These are phyloP conservation scores for Trametes cingulata DNA, from an alignment of 768 basidiomycete species.

Conservation along the genomic window DNA sequence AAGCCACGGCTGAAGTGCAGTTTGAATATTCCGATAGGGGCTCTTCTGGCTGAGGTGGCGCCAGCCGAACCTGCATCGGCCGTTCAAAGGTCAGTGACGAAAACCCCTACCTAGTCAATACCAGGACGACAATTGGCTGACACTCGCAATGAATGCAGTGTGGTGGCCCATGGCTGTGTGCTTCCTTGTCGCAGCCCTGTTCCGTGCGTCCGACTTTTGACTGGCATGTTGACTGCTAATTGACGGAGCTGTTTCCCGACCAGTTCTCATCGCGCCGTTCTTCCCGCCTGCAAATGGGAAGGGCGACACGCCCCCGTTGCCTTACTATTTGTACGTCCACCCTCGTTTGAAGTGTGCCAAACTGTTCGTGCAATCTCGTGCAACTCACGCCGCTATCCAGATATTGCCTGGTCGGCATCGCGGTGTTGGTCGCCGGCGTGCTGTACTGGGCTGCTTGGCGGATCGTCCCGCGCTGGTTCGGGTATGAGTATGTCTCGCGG, in stretches of 20 bases:
- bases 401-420: slow-evolving; percentile 57
- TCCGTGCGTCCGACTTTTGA: slow-evolving; percentile 42
- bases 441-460: slow-evolving; percentile 60
- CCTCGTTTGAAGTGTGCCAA: no score
- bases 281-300: slow-evolving; percentile 52
- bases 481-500: slow-evolving; percentile 46
- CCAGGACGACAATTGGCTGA: no score
- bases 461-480: slow-evolving; percentile 48
- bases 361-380: no score
- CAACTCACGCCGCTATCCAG: slow-evolving; percentile 29
- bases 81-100: slow-evolving; percentile 45
- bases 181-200: slow-evolving; percentile 51
- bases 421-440: slow-evolving; percentile 45
- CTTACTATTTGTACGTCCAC: slow-evolving; percentile 48
- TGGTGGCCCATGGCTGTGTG: slow-evolving; percentile 59
- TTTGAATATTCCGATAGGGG: slow-evolving; percentile 28
- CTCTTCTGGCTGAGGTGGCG: slow-evolving; percentile 58
- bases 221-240: not conserved
- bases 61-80: slow-evolving; percentile 46
- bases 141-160: slow-evolving; percentile 29
- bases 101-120: no score
- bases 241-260: slow-evolving; percentile 16
- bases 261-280: slow-evolving; percentile 57
- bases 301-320: slow-evolving; percentile 61
- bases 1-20: not conserved